Conservation (phyloP, 371 early-diverging fungal species). For the Parasitella parasitica region DNA sequence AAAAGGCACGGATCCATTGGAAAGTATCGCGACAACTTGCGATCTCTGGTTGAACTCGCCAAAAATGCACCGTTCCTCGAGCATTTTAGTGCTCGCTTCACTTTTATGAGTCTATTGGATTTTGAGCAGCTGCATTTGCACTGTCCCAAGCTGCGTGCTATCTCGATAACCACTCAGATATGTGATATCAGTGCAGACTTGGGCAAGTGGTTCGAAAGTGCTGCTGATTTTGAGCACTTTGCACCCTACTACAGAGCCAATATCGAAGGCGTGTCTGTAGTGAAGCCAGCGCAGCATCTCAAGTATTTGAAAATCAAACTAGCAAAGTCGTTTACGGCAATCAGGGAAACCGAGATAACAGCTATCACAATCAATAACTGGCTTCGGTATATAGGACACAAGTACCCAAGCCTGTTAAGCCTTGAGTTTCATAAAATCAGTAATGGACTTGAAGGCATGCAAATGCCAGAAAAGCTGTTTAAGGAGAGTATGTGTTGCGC, state of each 20-base stretch:
- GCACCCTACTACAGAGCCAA: neutral
- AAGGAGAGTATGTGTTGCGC: neutral
- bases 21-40: neutral
- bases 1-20: neutral
- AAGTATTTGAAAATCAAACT: neutral
- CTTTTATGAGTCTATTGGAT: neutral
- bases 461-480: neutral
- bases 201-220: neutral
- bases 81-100: neutral
- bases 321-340: neutral
- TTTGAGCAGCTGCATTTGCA: neutral
- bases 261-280: neutral
- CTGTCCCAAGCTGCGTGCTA: neutral
- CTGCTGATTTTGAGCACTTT: neutral
- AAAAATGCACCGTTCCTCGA: neutral
- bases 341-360: neutral
- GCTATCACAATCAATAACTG: neutral
- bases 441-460: neutral
- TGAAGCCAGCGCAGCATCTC: neutral
- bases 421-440: neutral
- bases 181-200: neutral
- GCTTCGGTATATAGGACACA: neutral
- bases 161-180: neutral
- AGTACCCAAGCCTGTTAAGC: neutral
- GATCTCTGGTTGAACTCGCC: neutral